Evolutionary conservation across 768 basidiomycete genomes (phyloP).

Genomic region (Lentinula aciculospora): DNA sequence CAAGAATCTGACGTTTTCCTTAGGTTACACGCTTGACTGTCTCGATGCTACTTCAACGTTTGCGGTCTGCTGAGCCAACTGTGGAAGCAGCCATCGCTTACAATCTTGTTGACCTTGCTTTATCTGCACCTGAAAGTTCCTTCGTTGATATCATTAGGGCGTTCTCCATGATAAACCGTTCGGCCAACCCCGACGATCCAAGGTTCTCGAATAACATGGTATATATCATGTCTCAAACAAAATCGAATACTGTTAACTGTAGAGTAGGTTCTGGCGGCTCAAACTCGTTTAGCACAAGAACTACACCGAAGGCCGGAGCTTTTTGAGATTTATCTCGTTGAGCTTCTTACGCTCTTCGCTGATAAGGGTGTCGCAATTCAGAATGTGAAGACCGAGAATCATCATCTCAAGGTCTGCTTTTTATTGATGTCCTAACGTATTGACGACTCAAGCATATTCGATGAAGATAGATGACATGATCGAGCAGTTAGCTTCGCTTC

Average conservation of each 20-base stretch:
- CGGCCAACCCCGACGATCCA: conserved; percentile 85
- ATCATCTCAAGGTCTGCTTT: conserved; percentile 54
- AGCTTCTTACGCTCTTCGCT: conserved; percentile 78
- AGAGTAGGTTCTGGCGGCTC: conserved; percentile 76
- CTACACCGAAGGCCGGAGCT: conserved; percentile 69
- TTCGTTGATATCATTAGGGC: conserved; percentile 81
- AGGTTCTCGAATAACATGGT: conserved; percentile 89
- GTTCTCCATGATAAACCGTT: conserved; percentile 80
- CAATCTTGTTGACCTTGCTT: conserved; percentile 85
- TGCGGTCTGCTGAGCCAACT: conserved; percentile 78
- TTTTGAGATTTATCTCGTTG: conserved; percentile 75
- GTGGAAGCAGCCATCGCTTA: conserved; percentile 90
- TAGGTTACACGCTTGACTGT: conserved; percentile 83
- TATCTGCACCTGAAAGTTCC: conserved; percentile 68
- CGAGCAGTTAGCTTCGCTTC: conserved; percentile 79
- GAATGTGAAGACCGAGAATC: conserved; percentile 63
- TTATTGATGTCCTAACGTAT: background rate
- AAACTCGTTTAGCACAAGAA: conserved; percentile 84
- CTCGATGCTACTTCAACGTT: conserved; percentile 87
- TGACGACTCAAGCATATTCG: background rate
- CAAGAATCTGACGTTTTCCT: background rate
- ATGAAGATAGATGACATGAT: conserved; percentile 75
- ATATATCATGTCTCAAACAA: conserved; percentile 39
- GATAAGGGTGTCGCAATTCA: conserved; percentile 92
- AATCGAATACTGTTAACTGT: conserved; percentile 18